Evolutionary conservation across 139 green algal genomes (phyloP).

Genomic region (Axilococcus clingmanii): DNA sequence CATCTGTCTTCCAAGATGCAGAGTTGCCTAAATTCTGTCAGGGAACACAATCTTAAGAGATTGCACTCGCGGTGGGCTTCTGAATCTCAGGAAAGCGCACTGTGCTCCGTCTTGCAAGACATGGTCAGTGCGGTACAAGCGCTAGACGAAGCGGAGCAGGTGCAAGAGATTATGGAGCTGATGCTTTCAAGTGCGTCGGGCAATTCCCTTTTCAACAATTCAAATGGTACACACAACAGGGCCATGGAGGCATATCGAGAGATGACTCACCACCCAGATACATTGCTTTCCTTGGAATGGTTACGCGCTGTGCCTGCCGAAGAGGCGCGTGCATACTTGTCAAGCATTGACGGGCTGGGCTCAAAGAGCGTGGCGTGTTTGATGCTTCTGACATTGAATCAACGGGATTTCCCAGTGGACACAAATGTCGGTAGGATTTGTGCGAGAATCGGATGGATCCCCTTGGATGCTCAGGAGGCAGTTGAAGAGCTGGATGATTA

Average conservation of each 20-base stretch:
- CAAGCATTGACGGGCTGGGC: constrained; percentile 54
- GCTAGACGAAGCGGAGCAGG: constrained; percentile 66
- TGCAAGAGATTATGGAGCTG: constrained; percentile 46
- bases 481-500: constrained; percentile 63
- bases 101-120: too few species aligned
- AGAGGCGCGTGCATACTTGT: constrained; percentile 37
- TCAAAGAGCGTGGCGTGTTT: constrained; percentile 62
- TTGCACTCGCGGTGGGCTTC: too few species aligned
- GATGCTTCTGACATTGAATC: constrained; percentile 54
- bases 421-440: constrained; percentile 60
- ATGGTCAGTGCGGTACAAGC: too few species aligned
- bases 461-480: constrained; percentile 27
- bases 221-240: too few species aligned
- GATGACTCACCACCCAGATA: too few species aligned
- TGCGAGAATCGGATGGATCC: constrained; percentile 45
- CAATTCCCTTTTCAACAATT: too few species aligned
- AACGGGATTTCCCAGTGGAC: constrained; percentile 64
- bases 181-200: too few species aligned
- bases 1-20: neutral
- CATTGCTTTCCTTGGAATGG: constrained; percentile 48
- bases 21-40: neutral
- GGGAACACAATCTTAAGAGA: constrained; percentile 49
- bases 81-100: too few species aligned
- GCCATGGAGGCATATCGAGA: too few species aligned
- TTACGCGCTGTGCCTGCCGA: constrained; percentile 31